phyloP scores from a whole-genome alignment of 1,284 basidiomycete genomes.

The Meira nashicola region DNA sequence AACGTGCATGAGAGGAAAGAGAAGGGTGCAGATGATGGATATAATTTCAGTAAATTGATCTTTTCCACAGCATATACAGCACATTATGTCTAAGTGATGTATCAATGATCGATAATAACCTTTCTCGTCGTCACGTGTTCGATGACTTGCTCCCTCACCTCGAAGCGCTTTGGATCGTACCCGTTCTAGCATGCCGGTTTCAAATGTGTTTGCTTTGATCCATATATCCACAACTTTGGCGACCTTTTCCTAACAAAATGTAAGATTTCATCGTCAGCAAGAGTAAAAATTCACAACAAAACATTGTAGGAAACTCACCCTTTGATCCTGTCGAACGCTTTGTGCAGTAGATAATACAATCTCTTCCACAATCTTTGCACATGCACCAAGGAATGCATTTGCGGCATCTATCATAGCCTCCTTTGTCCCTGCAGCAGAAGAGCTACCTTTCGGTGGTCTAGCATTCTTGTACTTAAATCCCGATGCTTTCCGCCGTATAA shows the following conservation, averaged over 20 bases:
- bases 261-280: neutral
- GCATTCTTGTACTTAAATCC: constrained; percentile 15
- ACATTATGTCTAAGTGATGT: neutral
- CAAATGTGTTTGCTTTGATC: constrained; percentile 28
- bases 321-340: constrained; percentile 21
- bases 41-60: constrained; percentile 8
- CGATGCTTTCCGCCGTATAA: constrained; percentile 21
- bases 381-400: constrained; percentile 15
- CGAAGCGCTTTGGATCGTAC: constrained; percentile 12
- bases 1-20: neutral
- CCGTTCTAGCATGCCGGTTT: constrained; percentile 18
- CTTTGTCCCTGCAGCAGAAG: constrained; percentile 4
- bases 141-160: neutral
- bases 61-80: neutral
- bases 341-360: constrained; percentile 21
- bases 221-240: constrained; percentile 40
- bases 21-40: neutral
- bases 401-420: constrained; percentile 21
- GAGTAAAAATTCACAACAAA: neutral
- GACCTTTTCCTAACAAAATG: constrained; percentile 26
- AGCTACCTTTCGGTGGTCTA: constrained; percentile 5
- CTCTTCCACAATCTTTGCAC: constrained; percentile 19
- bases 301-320: constrained; percentile 12
- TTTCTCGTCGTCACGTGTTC: neutral
- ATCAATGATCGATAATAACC: too few relatives aligned